Evolutionary conservation across 352 stramenopile species (phyloP).

Genomic region (Phytophthora megakarya): DNA sequence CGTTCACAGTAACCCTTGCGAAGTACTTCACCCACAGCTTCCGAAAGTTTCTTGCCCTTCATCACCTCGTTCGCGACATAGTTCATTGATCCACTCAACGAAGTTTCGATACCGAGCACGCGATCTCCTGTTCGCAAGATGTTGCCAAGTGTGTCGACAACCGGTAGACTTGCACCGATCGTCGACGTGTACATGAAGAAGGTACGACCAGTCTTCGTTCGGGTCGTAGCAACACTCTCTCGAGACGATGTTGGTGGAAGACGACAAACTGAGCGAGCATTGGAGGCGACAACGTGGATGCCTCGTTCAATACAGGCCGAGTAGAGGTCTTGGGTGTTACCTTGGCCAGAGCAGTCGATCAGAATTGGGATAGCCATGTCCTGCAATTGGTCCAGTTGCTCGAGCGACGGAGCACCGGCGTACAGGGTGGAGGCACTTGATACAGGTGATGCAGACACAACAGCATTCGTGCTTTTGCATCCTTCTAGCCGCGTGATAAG

Average conservation of each 20-base stretch:
- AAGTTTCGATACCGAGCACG: conserved; percentile 58
- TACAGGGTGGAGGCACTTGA: conserved; percentile 28
- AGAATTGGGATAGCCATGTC: conserved; percentile 76
- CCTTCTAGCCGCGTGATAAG: conserved; percentile 44
- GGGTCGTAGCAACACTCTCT: conserved; percentile 58
- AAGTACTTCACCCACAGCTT: conserved; percentile 56
- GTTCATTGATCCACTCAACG: conserved; percentile 76
- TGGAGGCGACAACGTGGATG: conserved; percentile 77
- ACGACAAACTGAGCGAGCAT: conserved; percentile 58
- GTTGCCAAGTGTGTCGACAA: conserved; percentile 78
- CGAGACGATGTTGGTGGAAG: conserved; percentile 60
- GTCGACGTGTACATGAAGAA: conserved; percentile 87
- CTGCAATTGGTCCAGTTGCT: conserved; percentile 62
- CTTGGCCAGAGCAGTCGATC: conserved; percentile 72
- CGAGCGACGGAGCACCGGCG: conserved; percentile 45
- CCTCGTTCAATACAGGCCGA: conserved; percentile 63
- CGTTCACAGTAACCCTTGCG: conserved; percentile 68
- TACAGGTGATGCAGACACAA: conserved; percentile 31
- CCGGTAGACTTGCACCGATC: conserved; percentile 68
- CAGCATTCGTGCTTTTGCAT: conserved; percentile 41
- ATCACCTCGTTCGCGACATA: conserved; percentile 79
- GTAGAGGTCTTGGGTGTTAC: conserved; percentile 59
- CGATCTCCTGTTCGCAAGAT: conserved; percentile 76
- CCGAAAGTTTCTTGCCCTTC: conserved; percentile 63
- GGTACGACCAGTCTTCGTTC: conserved; percentile 44